These are phyloP conservation scores for Encephalitozoon romaleae DNA, from an alignment of 371 early-diverging fungal species.

Conservation along the genomic window DNA sequence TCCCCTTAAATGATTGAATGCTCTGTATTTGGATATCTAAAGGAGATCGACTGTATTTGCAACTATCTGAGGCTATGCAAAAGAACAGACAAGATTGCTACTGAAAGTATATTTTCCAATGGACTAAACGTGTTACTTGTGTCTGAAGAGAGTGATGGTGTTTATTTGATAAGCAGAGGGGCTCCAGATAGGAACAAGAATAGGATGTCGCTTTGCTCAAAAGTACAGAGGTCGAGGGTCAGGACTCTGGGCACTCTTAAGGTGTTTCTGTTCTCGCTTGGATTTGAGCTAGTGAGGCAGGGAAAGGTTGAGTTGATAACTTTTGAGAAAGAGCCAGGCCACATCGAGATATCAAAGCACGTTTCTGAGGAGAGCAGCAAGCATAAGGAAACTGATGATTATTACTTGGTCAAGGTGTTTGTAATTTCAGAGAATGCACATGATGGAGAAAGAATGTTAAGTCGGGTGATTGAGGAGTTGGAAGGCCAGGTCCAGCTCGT, in stretches of 20 bases:
- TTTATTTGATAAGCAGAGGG: not conserved
- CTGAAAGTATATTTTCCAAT: not conserved
- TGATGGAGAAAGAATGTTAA: constrained; percentile 1
- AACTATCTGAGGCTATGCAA: not conserved
- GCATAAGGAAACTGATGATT: not conserved
- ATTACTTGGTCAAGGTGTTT: not conserved
- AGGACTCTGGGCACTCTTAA: not conserved
- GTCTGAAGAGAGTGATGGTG: not conserved
- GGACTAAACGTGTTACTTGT: not conserved
- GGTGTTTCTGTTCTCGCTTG: not conserved
- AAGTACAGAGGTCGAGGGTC: not conserved
- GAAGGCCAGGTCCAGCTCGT: not conserved
- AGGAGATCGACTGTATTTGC: not conserved
- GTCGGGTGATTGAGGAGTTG: not conserved
- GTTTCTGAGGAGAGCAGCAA: not conserved
- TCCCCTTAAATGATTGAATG: not conserved
- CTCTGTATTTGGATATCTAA: not conserved
- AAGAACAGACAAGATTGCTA: not conserved
- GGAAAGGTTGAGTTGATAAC: not conserved
- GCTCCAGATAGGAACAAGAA: constrained; percentile 1
- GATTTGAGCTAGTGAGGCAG: not conserved
- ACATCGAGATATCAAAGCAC: not conserved
- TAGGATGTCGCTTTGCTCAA: not conserved
- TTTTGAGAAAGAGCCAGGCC: not conserved
- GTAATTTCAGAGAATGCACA: not conserved